Base-by-base conservation (phyloP, 495 filamentous ascomycete species). In the Talaromyces ruber region DNA sequence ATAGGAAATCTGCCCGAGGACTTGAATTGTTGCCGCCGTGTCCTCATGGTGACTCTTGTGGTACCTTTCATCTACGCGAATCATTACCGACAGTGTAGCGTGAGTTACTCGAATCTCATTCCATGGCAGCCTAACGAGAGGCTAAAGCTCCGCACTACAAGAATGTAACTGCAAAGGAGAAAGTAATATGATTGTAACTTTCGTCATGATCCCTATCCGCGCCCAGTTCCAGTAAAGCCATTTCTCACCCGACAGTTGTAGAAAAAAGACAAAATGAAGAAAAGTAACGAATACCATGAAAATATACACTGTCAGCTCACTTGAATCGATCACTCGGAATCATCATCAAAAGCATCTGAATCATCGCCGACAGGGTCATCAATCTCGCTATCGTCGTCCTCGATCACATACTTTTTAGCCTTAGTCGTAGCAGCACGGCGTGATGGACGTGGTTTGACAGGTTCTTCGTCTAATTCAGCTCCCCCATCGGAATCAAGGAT, bases 321-420 rank as follows among this genome's bases (percentile, higher is more conserved):
- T 50, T 30, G 59, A 14, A n/a, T 25, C 6, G 24, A 59, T 58
- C 68, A 79, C n/a, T 79, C 77, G 61, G 71, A 47, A 47, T 47
- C 72, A 28, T 78, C 72, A 21, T 71, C 69, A 60, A 78, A 77
- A 65, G 75, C 76, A 66, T 75, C 72, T 4, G 71, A 76, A 18
- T 60, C 73, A 7, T 56, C 63, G 24, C 50, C 66, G 9, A 52
- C 64, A 28, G 21, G 63, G 4, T 68, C 70, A 24, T 78, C 76
- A 28, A 81, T 78, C 7, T 81, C 81, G 37, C 74, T 79, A 51
- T 82, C 81, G 63, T 82, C 79, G 64, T 82, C 79, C 29, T 78
- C 79, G 34, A 84, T 73, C 28, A 82, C 76, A 70, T 87, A 88
- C 60, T 74, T 82, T 68, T 83, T 80, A 65, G 77, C 77, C 62